Base-by-base conservation (phyloP, 139 green algal species). In the Penium margaritaceum region DNA sequence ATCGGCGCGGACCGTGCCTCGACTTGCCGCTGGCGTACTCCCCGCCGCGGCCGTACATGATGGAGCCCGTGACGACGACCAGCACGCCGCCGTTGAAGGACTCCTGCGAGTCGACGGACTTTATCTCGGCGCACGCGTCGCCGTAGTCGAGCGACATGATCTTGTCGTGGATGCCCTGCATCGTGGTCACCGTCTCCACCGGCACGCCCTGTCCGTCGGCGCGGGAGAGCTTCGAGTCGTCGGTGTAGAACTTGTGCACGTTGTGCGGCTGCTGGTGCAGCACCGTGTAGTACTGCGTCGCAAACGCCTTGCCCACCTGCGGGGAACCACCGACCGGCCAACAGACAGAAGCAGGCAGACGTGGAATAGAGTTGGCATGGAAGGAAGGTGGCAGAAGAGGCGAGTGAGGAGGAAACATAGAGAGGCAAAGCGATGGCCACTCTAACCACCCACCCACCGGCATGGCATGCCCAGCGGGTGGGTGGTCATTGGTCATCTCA, bases 211-310 rank as follows among this genome's bases (percentile, higher is more conserved):
- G 76, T 17, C 84, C 70, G 43, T 88, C 80, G 12, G 72, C 71
- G 57, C 85, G 70, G 9, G 81, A 87, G 14, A 96, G 74, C 4
- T 61, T 90, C 37, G 83, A 88, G 54, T 77, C 71, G 54, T 95
- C 88, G 43, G 84, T 89, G 76, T 95, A 96, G 70, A 96, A 96
- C 2, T 87, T 81, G 76, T 92, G 81, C 64, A 93, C 58, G 46
- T 88, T 78, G 60, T 84, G 75, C 1, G 91, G 86, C 1, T 77
- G 77, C 32, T 84, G 84, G 15, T 85, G 77, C 53, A 96, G 65
- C 12, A 96, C 86, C 1, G 85, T 86, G 65, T 95, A 96, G 62
- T 89, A 96, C 67, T 95, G 90, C 7, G 76, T 80, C 14, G 91
- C 83, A 63, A 96, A 96, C 70, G 92, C 83, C n/a, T 88, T 86